Evolutionary conservation across 108 stramenopile genomes (phyloP).

Genomic region (Skeletonema grethae): DNA sequence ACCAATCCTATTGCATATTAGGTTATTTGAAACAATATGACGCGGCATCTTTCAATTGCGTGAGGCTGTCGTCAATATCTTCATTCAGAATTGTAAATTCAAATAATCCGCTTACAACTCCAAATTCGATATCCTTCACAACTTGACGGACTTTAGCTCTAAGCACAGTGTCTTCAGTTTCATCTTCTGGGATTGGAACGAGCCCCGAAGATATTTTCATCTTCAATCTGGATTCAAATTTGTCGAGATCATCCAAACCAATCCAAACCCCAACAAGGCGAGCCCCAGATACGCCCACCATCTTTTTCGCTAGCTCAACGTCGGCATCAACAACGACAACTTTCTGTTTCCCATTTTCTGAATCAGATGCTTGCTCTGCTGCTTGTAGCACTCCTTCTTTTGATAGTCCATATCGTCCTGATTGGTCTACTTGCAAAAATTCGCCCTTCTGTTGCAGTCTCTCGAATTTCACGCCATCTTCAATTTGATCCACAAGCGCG

Average conservation of each 20-base stretch:
- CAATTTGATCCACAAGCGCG: constrained; percentile 37
- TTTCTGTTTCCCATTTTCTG: constrained; percentile 13
- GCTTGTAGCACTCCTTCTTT: constrained; percentile 66
- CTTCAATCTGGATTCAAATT: constrained; percentile 65
- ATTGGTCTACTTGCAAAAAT: constrained; percentile 56
- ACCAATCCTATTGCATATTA: background rate
- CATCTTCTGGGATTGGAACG: constrained; percentile 57
- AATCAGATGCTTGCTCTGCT: constrained; percentile 26
- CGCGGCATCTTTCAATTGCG: constrained; percentile 67
- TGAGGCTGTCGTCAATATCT: constrained; percentile 62
- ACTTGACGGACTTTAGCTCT: constrained; percentile 64
- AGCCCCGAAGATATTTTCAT: constrained; percentile 53
- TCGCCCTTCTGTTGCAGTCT: constrained; percentile 56
- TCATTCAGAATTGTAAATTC: constrained; percentile 88
- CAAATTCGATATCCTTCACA: constrained; percentile 83
- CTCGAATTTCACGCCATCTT: constrained; percentile 67
- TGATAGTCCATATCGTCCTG: constrained; percentile 65
- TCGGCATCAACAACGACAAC: constrained; percentile 84
- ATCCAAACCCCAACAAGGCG: constrained; percentile 86
- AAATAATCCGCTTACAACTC: constrained; percentile 80
- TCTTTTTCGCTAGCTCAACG: constrained; percentile 62
- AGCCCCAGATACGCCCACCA: constrained; percentile 49
- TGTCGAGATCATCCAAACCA: constrained; percentile 63
- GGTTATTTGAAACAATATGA: constrained; percentile 65
- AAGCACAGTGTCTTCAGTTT: constrained; percentile 61